phyloP scores from a whole-genome alignment of 345 rosid genomes.

The Salix suchowensis region DNA sequence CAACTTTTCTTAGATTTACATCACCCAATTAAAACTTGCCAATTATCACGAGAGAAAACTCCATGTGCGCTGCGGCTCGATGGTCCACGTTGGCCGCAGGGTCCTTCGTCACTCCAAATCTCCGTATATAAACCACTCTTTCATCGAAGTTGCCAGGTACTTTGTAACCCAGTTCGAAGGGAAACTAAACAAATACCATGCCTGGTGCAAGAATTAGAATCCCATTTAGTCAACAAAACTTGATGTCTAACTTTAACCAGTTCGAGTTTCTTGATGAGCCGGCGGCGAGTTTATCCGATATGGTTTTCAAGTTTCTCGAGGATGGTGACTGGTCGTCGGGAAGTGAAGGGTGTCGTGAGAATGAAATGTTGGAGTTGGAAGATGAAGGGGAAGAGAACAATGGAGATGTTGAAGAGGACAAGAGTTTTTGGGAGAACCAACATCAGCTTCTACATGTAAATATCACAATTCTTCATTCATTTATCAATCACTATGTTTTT shows the following conservation, averaged over 20 bases:
- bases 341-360: conserved; percentile 1
- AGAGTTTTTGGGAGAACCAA: conserved; percentile 25
- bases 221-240: conserved; percentile 4
- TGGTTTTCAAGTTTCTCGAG: conserved; percentile 26
- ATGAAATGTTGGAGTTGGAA: conserved; percentile 8
- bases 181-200: neutral
- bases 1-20: neutral
- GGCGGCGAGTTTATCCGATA: conserved; percentile 15
- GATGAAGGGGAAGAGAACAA: conserved; percentile 15
- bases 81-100: neutral
- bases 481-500: neutral
- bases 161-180: too few relatives aligned
- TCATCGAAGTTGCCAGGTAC: too few relatives aligned
- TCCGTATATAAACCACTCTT: conserved; percentile 11
- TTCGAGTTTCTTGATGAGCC: conserved; percentile 2
- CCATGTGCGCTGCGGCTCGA: conserved; percentile 22
- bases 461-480: neutral
- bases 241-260: neutral
- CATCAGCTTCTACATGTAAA: conserved; percentile 24
- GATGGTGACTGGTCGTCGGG: neutral
- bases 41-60: neutral
- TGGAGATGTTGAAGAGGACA: neutral
- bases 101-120: neutral
- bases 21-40: conserved; percentile 5
- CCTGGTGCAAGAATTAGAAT: conserved; percentile 9